Conservation (phyloP, 2,329 filamentous ascomycete genomes). For the Nemania sp. region DNA sequence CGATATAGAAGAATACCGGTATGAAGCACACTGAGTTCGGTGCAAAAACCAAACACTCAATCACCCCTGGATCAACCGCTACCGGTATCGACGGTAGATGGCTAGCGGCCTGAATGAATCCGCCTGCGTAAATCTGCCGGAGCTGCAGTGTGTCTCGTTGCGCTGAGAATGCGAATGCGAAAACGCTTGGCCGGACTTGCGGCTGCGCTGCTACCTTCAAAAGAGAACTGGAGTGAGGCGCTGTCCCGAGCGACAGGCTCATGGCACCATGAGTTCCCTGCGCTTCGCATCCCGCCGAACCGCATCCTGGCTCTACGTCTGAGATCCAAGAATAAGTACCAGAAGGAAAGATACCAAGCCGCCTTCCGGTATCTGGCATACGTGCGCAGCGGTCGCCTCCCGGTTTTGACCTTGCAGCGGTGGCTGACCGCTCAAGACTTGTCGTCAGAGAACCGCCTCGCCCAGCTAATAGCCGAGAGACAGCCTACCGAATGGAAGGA, state of each 20-base stretch:
- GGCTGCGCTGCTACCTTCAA: constrained; percentile 5
- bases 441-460: constrained; percentile 26
- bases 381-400: constrained; percentile 35
- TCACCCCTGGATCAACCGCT: too few species aligned
- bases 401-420: constrained; percentile 34
- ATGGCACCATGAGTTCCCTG: constrained; percentile 25
- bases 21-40: neutral
- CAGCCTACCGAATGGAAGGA: constrained; percentile 37
- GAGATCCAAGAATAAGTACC: constrained; percentile 23
- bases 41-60: too few species aligned
- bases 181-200: constrained; percentile 7
- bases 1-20: neutral
- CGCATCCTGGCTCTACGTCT: constrained; percentile 35
- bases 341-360: constrained; percentile 24
- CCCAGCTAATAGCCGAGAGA: constrained; percentile 18
- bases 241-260: constrained; percentile 32
- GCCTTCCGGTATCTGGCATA: constrained; percentile 21
- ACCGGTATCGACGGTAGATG: too few species aligned
- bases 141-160: too few species aligned
- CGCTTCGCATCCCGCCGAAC: constrained; percentile 28
- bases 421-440: constrained; percentile 32
- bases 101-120: too few species aligned
- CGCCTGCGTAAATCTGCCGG: too few species aligned
- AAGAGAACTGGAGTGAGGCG: constrained; percentile 22
- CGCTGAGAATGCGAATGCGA: too few species aligned